Evolutionary conservation across 306 rosid species (phyloP).

Genomic region (Gynostemma pentaphyllum): DNA sequence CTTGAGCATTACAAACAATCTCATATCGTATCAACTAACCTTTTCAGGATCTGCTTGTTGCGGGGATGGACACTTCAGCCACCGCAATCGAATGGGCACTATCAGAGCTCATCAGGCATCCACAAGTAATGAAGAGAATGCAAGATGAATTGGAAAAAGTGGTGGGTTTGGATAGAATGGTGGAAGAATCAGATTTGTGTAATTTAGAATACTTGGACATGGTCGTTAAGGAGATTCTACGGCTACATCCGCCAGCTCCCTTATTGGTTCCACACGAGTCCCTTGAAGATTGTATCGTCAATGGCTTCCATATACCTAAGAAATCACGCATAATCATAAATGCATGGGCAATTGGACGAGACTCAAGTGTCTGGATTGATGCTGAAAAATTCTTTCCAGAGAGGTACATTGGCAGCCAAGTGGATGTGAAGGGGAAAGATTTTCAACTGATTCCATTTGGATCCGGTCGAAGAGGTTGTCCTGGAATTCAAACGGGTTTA

Average conservation of each 20-base stretch:
- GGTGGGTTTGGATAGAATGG: conserved; percentile 41
- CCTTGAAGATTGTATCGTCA: conserved; percentile 32
- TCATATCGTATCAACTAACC: too few relatives aligned
- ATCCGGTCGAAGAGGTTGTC: conserved; percentile 21
- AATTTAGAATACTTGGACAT: conserved; percentile 21
- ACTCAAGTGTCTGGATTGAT: conserved; percentile 19
- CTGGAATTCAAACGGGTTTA: conserved; percentile 20
- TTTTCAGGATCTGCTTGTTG: conserved; percentile 40
- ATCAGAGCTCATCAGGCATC: conserved; percentile 38
- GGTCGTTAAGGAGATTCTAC: conserved; percentile 40
- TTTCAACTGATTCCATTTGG: conserved; percentile 26
- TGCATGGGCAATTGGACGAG: conserved; percentile 20
- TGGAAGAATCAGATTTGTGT: conserved; percentile 45
- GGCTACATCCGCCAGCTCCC: conserved; percentile 53
- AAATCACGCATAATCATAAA: conserved; percentile 17
- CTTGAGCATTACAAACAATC: too few relatives aligned
- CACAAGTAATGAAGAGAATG: conserved; percentile 38
- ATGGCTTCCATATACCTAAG: conserved; percentile 33
- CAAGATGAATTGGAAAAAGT: conserved; percentile 36
- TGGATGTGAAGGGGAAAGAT: conserved; percentile 17
- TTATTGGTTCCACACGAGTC: conserved; percentile 41
- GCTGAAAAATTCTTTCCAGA: conserved; percentile 20
- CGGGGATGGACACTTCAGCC: conserved; percentile 41
- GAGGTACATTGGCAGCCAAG: conserved; percentile 6
- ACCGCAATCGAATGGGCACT: conserved; percentile 42